These are phyloP conservation scores for Lepidium aucheri DNA, from an alignment of 345 rosid species.

Conservation along the genomic window DNA sequence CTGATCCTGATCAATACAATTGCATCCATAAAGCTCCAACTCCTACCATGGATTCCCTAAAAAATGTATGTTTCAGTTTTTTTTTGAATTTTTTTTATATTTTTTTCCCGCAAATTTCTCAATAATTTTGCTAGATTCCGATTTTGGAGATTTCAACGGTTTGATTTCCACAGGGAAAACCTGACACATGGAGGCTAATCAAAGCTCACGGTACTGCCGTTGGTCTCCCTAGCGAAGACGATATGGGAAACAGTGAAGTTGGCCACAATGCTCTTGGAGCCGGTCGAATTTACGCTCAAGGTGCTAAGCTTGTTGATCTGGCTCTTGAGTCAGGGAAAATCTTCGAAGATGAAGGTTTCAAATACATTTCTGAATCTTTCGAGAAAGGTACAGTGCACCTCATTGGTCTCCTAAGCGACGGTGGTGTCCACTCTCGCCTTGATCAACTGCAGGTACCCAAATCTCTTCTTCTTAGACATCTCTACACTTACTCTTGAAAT, in stretches of 20 bases:
- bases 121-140: neutral
- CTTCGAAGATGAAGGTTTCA: constrained; percentile 81
- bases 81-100: too few species aligned
- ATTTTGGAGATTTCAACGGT: neutral
- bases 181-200: constrained; percentile 77
- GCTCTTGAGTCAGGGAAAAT: constrained; percentile 91
- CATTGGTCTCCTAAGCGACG: constrained; percentile 85
- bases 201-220: constrained; percentile 90
- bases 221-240: constrained; percentile 95
- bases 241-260: constrained; percentile 99
- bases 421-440: constrained; percentile 93
- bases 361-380: constrained; percentile 50
- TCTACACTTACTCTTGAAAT: neutral
- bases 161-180: constrained; percentile 36
- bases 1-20: constrained; percentile 68
- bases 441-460: constrained; percentile 71
- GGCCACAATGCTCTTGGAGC: constrained; percentile 99
- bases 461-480: neutral
- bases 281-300: constrained; percentile 91
- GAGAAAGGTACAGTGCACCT: constrained; percentile 69
- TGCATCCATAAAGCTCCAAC: constrained; percentile 91
- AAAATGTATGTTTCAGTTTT: constrained; percentile 34
- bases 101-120: neutral
- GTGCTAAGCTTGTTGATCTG: constrained; percentile 90
- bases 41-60: constrained; percentile 90